Evolutionary conservation across 805 yeast genomes (phyloP).

Genomic region (Maudiozyma barnettii): DNA sequence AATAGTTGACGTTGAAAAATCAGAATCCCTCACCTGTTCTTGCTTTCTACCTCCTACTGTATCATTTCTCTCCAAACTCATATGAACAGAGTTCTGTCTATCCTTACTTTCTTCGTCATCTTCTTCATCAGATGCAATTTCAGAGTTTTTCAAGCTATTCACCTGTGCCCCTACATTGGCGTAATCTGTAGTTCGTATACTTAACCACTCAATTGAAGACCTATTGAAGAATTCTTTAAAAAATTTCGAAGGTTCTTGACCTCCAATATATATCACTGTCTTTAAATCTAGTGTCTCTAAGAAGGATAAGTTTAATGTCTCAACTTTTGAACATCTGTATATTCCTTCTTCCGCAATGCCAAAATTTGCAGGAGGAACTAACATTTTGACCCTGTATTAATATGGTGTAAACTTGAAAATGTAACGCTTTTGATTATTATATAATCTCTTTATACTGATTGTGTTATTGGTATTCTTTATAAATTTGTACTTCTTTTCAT

Average conservation of each 20-base stretch:
- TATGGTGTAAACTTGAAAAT: too few species aligned
- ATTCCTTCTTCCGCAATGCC: slow-evolving; percentile 85
- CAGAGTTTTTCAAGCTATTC: slow-evolving; percentile 11
- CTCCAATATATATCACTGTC: slow-evolving; percentile 67
- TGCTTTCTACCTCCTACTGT: too few species aligned
- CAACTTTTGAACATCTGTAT: slow-evolving; percentile 71
- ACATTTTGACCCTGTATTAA: slow-evolving; percentile 36
- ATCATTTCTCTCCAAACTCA: too few species aligned
- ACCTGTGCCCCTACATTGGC: slow-evolving; percentile 10
- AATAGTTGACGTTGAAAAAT: too few species aligned
- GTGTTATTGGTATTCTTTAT: too few species aligned
- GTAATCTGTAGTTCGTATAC: slow-evolving; percentile 28
- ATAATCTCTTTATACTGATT: too few species aligned
- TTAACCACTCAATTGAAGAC: slow-evolving; percentile 40
- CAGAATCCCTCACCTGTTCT: too few species aligned
- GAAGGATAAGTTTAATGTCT: slow-evolving; percentile 68
- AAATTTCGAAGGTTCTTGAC: slow-evolving; percentile 72
- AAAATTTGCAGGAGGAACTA: slow-evolving; percentile 87
- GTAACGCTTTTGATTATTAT: too few species aligned
- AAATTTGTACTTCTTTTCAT: too few species aligned
- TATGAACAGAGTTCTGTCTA: too few species aligned
- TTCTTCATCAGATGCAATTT: not conserved
- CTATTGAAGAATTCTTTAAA: slow-evolving; percentile 56
- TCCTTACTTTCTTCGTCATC: not conserved
- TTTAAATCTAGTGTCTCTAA: slow-evolving; percentile 60